These are phyloP conservation scores for Apiotrichum brassicae DNA, from an alignment of 1,284 basidiomycete genomes.

Conservation along the genomic window DNA sequence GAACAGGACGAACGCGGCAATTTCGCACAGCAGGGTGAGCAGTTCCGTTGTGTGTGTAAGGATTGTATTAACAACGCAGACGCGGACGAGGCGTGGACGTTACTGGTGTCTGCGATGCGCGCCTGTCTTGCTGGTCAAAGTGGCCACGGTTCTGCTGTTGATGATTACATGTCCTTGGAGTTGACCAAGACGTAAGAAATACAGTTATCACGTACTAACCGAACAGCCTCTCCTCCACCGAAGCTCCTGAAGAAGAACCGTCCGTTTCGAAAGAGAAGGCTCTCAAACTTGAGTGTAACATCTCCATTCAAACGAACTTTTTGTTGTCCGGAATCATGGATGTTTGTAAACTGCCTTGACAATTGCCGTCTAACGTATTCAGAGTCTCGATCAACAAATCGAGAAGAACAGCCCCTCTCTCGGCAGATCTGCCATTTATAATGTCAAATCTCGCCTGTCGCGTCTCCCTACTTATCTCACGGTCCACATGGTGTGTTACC, in stretches of 20 bases:
- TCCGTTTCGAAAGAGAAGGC: conserved; percentile 65
- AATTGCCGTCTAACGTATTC: background rate
- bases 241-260: conserved; percentile 71
- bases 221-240: conserved; percentile 65
- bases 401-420: conserved; percentile 78
- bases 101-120: conserved; percentile 72
- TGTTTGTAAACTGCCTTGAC: conserved; percentile 49
- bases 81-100: conserved; percentile 90
- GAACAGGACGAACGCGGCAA: conserved; percentile 59
- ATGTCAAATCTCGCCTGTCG: conserved; percentile 72
- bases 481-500: conserved; percentile 30
- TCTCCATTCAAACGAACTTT: conserved; percentile 76
- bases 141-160: conserved; percentile 57
- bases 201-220: too few species aligned
- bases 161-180: conserved; percentile 76
- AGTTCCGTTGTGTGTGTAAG: background rate
- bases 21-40: conserved; percentile 79
- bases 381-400: conserved; percentile 78
- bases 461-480: conserved; percentile 63
- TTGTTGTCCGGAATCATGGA: conserved; percentile 81
- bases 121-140: conserved; percentile 53
- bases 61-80: conserved; percentile 51
- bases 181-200: conserved; percentile 65
- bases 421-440: conserved; percentile 73
- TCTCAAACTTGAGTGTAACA: conserved; percentile 90